These are phyloP conservation scores for Alloteropsis semialata DNA, from an alignment of 176 grass and related monocot genomes.

Conservation along the genomic window DNA sequence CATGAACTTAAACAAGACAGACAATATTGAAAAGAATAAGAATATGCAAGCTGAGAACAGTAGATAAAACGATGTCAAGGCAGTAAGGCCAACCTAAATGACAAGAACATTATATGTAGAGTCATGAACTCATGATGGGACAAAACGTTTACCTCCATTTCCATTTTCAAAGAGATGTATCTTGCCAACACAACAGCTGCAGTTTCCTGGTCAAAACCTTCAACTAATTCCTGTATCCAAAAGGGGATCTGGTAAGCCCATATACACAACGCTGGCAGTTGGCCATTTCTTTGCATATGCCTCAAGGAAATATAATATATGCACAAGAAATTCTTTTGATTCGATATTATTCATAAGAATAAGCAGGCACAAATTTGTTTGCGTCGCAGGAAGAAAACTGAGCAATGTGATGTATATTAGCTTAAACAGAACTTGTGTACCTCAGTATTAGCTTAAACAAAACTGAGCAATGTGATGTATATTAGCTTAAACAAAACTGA, in stretches of 20 bases:
- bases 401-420: neutral
- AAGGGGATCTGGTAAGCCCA: constrained; percentile 9
- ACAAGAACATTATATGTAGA: neutral
- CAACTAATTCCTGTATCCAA: constrained; percentile 71
- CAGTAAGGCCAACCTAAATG: neutral
- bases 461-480: no score
- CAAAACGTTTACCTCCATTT: constrained; percentile 76
- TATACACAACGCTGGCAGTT: neutral
- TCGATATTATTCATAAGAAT: neutral
- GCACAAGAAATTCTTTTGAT: neutral
- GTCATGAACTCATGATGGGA: neutral
- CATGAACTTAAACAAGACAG: neutral
- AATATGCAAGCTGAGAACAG: neutral
- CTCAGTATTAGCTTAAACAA: constrained; percentile 6
- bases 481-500: no score
- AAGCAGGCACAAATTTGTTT: neutral
- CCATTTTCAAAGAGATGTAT: constrained; percentile 99
- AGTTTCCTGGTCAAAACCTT: constrained; percentile 98
- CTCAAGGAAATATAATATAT: neutral
- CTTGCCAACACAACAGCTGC: constrained; percentile 92
- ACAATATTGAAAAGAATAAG: neutral
- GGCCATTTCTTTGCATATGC: neutral
- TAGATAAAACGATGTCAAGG: neutral
- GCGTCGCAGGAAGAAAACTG: neutral
- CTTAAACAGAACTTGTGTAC: neutral